A percentile compares a stretch with the other conserved stretches of the same genome.
Conservation (phyloP, 495 filamentous ascomycete genomes). For the Glonium stellatum region DNA sequence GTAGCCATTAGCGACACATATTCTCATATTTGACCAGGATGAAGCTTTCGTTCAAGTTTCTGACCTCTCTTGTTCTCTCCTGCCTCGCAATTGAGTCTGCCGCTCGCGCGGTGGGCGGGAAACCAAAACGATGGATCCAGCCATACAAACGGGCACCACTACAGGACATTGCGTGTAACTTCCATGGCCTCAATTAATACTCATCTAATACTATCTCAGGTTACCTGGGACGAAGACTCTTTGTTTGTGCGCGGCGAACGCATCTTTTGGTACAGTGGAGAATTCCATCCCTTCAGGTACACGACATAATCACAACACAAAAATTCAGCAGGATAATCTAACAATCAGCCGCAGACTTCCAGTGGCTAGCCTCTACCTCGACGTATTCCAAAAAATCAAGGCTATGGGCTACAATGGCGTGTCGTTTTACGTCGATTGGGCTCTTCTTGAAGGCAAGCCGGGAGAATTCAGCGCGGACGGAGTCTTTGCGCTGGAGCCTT, state of each 20-base stretch:
- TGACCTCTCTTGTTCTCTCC: constrained; percentile 19
- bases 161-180: constrained; percentile 35
- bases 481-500: constrained; percentile 59
- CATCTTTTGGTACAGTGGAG: constrained; percentile 64
- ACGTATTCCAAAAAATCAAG: constrained; percentile 74
- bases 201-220: constrained; percentile 33
- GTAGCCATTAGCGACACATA: background rate
- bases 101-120: constrained; percentile 25
- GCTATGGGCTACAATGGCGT: constrained; percentile 70
- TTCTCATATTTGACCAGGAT: constrained; percentile 8
- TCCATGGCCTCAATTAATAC: background rate
- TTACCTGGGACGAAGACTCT: constrained; percentile 72
- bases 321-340: constrained; percentile 2
- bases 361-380: constrained; percentile 62
- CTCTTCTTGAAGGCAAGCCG: constrained; percentile 67
- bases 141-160: constrained; percentile 33
- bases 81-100: constrained; percentile 19
- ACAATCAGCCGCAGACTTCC: constrained; percentile 48
- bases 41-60: constrained; percentile 13
- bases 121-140: constrained; percentile 29
- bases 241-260: constrained; percentile 65
- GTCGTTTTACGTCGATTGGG: constrained; percentile 72
- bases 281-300: constrained; percentile 63
- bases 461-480: constrained; percentile 63
- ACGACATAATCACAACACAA: constrained; percentile 4